Base-by-base conservation (phyloP, 2,329 filamentous ascomycete genomes). In the Esteya vermicola region DNA sequence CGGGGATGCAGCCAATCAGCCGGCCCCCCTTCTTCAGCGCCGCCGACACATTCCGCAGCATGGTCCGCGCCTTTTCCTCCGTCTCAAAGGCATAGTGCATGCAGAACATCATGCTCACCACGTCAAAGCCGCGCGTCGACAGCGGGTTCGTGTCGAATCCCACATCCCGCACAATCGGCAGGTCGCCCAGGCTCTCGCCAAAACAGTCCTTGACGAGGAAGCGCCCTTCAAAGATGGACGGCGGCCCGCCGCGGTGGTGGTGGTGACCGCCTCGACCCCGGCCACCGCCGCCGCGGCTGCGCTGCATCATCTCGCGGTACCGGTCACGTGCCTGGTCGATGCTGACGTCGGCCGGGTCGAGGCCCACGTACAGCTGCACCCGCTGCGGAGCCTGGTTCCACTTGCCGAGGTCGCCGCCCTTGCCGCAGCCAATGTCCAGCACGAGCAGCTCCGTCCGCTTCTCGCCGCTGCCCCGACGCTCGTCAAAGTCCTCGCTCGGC, bases 81-180 rank as follows among this genome's bases (percentile, higher is more conserved):
- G 70, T 85, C 64, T 96, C 91, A 51, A 96, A 98, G 6, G 91
- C 88, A 57, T 98, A 98, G 62, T 98, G 91, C 78, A 98, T 91
- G 53, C 86, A 93, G 59, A 98, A 98, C 91, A 98, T 98, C 75
- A 94, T 94, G 54, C 81, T 86, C 47, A 98, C 89, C 32, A 96
- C 83, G 56, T 98, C 91, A 51, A 96, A 98, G 4, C 89, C 88
- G 41, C 81, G 81, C 39, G 75, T 75, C 45, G 73, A 72, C 61
- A 78, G 58, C 76, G 82, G 62, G 65, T 83, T 51, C 64, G 78
- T 67, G 52, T 93, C 84, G 50, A 94, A 94, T 19, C 91, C 91
- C 23, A 98, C 85, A 42, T 93, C 75, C 36, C 74, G 74, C 37
- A 98, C 70, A 48, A 95, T 81, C 13, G 80, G 75, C 33, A 96